Conservation (phyloP, 2,329 filamentous ascomycete species). For the Trichoderma arundinaceum region DNA sequence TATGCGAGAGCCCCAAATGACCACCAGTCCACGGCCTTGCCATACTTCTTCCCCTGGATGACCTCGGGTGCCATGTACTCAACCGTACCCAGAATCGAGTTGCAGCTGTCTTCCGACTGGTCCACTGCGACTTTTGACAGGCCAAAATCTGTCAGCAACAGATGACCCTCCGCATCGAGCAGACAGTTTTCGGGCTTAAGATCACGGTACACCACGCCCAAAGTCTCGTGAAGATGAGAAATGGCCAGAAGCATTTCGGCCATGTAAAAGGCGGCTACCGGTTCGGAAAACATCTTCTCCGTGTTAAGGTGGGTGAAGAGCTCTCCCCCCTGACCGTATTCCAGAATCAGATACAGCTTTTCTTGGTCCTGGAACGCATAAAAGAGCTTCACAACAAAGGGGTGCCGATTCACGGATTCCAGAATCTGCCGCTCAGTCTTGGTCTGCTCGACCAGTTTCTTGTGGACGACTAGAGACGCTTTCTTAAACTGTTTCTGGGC, state of each 20-base stretch:
- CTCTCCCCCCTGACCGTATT: slow-evolving; percentile 97
- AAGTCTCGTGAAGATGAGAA: slow-evolving; percentile 86
- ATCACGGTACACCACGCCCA: slow-evolving; percentile 95
- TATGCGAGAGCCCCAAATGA: slow-evolving; percentile 91
- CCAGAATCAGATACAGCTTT: slow-evolving; percentile 95
- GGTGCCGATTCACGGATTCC: slow-evolving; percentile 94
- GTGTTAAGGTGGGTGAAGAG: slow-evolving; percentile 93
- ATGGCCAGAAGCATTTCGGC: slow-evolving; percentile 95
- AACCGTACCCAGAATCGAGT: slow-evolving; percentile 90
- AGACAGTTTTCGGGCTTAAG: slow-evolving; percentile 98
- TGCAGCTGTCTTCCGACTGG: slow-evolving; percentile 67
- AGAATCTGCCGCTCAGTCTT: slow-evolving; percentile 95
- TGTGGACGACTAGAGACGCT: slow-evolving; percentile 91
- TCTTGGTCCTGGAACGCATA: slow-evolving; percentile 98
- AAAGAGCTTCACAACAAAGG: slow-evolving; percentile 96
- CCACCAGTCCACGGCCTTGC: slow-evolving; percentile 98
- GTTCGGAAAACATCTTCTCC: slow-evolving; percentile 93
- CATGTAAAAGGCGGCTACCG: slow-evolving; percentile 95
- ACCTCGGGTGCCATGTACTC: slow-evolving; percentile 99
- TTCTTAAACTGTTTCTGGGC: slow-evolving; percentile 99
- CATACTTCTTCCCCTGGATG: slow-evolving; percentile 84
- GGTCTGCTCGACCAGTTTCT: slow-evolving; percentile 94
- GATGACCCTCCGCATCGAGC: slow-evolving; percentile 86
- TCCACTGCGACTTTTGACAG: slow-evolving; percentile 92
- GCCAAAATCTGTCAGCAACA: slow-evolving; percentile 95